Percentiles rank a stretch among this genome's conserved stretches.
Conservation (phyloP, 768 basidiomycete species). For the Collybia sp. region DNA sequence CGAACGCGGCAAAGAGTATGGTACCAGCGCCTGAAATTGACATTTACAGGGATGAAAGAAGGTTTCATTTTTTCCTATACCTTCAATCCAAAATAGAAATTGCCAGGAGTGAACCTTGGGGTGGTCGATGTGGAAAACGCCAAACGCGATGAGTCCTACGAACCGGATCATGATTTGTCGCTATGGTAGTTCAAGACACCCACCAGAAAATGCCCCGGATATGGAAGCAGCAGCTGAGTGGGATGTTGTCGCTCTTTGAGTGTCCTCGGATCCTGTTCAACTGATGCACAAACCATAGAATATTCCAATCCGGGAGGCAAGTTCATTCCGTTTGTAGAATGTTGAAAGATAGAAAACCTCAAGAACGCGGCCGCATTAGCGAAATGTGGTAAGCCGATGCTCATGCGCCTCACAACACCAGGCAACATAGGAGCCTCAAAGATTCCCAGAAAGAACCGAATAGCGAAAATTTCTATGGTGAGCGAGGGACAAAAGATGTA, state of each 20-base stretch:
- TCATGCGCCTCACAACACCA: slow-evolving; percentile 21
- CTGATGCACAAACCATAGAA: slow-evolving; percentile 33
- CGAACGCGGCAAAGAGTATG: slow-evolving; percentile 37
- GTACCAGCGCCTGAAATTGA: slow-evolving; percentile 30
- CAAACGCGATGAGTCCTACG: slow-evolving; percentile 42
- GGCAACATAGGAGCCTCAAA: slow-evolving; percentile 48
- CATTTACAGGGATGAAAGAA: neutral
- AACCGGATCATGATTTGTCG: neutral
- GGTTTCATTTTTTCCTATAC: slow-evolving; percentile 12
- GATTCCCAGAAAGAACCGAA: slow-evolving; percentile 45
- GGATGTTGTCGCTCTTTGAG: neutral
- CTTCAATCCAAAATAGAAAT: slow-evolving; percentile 51
- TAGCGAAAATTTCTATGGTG: slow-evolving; percentile 36
- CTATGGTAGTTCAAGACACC: neutral
- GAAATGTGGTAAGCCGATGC: neutral
- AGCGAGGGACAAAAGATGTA: too few species aligned
- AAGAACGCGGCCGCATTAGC: neutral
- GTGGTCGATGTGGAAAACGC: slow-evolving; percentile 43
- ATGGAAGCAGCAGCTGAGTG: slow-evolving; percentile 38
- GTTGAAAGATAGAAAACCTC: slow-evolving; percentile 48
- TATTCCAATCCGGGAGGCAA: slow-evolving; percentile 44
- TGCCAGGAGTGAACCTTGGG: slow-evolving; percentile 43
- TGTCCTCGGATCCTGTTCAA: neutral
- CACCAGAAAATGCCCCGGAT: slow-evolving; percentile 43
- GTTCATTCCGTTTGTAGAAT: slow-evolving; percentile 45